Evolutionary conservation across 345 rosid genomes (phyloP).

Genomic region (Euphorbia tirucalli): DNA sequence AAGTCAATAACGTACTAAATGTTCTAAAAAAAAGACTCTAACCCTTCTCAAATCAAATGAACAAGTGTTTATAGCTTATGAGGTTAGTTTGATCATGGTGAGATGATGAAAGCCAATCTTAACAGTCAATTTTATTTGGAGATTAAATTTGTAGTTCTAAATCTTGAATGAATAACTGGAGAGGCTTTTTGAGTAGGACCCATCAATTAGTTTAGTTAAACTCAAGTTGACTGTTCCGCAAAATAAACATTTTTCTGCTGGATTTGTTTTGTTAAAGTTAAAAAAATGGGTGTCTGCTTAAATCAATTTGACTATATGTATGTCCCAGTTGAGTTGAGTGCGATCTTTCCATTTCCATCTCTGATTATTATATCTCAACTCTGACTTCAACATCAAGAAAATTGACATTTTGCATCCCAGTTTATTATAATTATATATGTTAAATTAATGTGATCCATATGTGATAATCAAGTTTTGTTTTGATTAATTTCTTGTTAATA

Average conservation of each 20-base stretch:
- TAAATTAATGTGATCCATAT: no score
- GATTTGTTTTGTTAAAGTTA: background rate
- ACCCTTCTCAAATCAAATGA: no score
- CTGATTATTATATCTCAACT: background rate
- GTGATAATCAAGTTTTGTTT: background rate
- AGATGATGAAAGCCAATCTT: no score
- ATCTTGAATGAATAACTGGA: no score
- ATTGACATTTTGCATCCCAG: background rate
- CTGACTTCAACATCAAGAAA: background rate
- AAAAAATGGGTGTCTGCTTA: background rate
- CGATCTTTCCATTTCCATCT: background rate
- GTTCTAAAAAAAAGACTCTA: no score
- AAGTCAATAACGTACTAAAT: no score
- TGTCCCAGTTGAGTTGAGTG: background rate
- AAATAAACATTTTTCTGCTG: background rate
- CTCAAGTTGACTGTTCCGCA: slow-evolving; percentile 10
- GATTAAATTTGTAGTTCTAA: no score
- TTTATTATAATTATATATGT: background rate
- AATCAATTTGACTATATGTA: background rate
- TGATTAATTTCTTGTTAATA: background rate
- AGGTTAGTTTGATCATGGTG: no score
- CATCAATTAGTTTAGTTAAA: background rate
- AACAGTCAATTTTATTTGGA: no score
- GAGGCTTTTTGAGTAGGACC: no score
- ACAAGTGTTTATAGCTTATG: no score